Evolutionary conservation across 2,329 filamentous ascomycete genomes (phyloP), one percentile per base, ranked within the genome.

Genomic region (Alternaria atra): DNA sequence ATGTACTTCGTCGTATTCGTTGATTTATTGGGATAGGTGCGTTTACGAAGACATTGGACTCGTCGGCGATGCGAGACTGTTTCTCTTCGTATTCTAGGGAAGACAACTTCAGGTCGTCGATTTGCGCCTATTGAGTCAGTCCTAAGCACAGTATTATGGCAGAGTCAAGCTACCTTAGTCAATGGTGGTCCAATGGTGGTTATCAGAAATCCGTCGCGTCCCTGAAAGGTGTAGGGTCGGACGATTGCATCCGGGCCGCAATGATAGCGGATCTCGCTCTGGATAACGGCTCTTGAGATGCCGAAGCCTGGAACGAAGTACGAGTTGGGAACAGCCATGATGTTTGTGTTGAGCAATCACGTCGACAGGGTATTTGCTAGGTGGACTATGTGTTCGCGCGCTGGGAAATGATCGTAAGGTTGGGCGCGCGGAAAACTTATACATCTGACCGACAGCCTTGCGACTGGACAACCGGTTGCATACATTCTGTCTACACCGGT

Each of bases 291-390:
- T 64, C 79, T 73, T 23, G 79, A 80, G 61, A 81, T 80, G 46
- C 79, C 79, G 59, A 73, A 80, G 32, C 79, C 79, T 15, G 79
- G 79, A 5, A 81, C 72, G 55, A 81, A 81, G 65, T 81, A 81
- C 43, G 74, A 79, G 60, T 80, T 80, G 35, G 72, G 55, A 29
- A 62, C 54, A 53, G 73, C 37, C 75, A 78, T 78, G 46, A 23
- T 60, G 35, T 51, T 30, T 42, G 32, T 9, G 40, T 51, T 46
- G 47, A 51, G 29, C 39, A 50, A 32, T 43, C 25, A 53, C 43
- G 30, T 54, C 50, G 47, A 52, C 48, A 55, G 46, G 32, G 40
- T 60, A 63, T 58, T 55, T 57, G 57, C 55, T 50, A 48, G 46
- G 58, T 63, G 58, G 52, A 54, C 51, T 58, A 53, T 65, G 53